Conservation (phyloP, 2,329 filamentous ascomycete genomes). For the Penicillium thymicola region DNA sequence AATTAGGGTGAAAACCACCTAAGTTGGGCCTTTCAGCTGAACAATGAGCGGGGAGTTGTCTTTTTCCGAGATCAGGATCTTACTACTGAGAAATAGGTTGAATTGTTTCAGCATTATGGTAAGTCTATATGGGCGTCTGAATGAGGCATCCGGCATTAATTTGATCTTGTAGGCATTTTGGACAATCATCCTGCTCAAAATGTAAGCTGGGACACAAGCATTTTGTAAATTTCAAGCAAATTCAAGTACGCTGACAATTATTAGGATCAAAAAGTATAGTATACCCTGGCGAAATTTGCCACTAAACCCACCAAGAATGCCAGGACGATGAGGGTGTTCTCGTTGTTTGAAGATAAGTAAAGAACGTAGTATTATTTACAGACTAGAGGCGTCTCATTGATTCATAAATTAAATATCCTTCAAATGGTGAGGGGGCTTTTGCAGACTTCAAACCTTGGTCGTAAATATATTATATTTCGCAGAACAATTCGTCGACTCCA, state of each 20-base stretch:
- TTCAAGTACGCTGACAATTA: neutral
- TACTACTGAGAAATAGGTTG: constrained; percentile 28
- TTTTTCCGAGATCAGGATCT: constrained; percentile 48
- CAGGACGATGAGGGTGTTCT: neutral
- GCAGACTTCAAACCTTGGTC: neutral
- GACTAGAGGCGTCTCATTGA: neutral
- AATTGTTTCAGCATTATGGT: constrained; percentile 50
- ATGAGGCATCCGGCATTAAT: too few relatives aligned
- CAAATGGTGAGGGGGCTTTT: neutral
- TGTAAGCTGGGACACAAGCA: neutral
- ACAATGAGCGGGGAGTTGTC: constrained; percentile 45
- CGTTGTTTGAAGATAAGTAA: neutral
- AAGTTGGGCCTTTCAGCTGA: too few relatives aligned
- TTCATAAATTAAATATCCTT: neutral
- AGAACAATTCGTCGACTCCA: neutral
- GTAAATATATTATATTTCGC: neutral
- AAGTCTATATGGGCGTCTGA: neutral
- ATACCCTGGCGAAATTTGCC: neutral
- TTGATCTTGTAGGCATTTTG: neutral
- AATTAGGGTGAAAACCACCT: too few relatives aligned
- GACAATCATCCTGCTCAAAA: constrained; percentile 12
- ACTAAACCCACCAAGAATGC: neutral
- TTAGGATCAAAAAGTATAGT: constrained; percentile 1
- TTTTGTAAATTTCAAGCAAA: too few relatives aligned
- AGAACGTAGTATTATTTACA: neutral